Conservation (phyloP, 208 protist species). For the Borovskyia barvae region DNA sequence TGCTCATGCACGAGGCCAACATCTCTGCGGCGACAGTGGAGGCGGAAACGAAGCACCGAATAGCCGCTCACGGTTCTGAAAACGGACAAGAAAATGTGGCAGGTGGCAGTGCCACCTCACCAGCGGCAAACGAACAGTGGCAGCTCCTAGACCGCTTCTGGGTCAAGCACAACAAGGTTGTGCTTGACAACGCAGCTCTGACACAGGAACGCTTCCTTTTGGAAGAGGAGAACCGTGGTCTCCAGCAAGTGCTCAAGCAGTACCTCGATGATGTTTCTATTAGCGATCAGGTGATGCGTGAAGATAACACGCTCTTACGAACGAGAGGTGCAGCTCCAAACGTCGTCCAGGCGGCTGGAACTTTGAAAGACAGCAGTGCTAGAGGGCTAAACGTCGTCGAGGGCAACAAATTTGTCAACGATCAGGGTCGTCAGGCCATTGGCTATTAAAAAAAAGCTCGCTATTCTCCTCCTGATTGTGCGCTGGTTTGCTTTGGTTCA, state of each 20-base stretch:
- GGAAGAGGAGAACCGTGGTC: conserved; percentile 85
- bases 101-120: conserved; percentile 1
- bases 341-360: conserved; percentile 62
- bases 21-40: conserved; percentile 70
- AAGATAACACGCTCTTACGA: conserved; percentile 55
- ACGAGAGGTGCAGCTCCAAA: conserved; percentile 38
- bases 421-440: conserved; percentile 50
- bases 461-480: background rate
- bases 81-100: conserved; percentile 19
- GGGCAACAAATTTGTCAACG: conserved; percentile 76
- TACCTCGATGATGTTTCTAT: conserved; percentile 96
- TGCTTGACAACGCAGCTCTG: conserved; percentile 94
- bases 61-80: conserved; percentile 39
- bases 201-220: conserved; percentile 88
- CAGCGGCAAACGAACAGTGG: conserved; percentile 75
- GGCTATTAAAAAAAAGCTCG: conserved; percentile 16
- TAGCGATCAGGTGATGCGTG: conserved; percentile 88
- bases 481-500: background rate
- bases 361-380: background rate
- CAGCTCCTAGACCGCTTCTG: conserved; percentile 93
- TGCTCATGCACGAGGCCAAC: conserved; percentile 88
- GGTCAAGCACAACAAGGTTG: conserved; percentile 94
- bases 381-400: conserved; percentile 69
- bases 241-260: conserved; percentile 91
- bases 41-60: conserved; percentile 53